Evolutionary conservation across 1,284 basidiomycete genomes (phyloP), one percentile per base, ranked within the genome.

Genomic region (Neonothopanus nambi): DNA sequence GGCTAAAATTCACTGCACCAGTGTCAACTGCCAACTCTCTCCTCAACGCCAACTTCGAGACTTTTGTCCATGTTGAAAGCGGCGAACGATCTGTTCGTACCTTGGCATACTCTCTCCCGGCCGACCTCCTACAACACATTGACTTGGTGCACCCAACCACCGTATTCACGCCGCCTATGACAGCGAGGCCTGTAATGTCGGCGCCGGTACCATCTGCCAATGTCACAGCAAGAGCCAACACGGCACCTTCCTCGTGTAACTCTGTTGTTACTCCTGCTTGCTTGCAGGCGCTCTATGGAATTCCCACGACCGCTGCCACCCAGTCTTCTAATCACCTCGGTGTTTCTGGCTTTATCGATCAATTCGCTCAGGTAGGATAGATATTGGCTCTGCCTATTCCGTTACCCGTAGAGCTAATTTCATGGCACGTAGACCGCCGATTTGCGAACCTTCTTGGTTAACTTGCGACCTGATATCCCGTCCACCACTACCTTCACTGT

Each of bases 101-200:
- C 1, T 65, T 76, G 18, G 63, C 68, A 3, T 77, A 76, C 65
- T 76, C 74, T 4, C 64, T 78, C 38, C 76, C 76, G 1, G 57
- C 62, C 0, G 66, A 67, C 41, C 63, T 77, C 5, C 52, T 67
- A 43, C 65, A 64, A 11, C 71, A 75, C 53, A 61, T 78, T 35
- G 66, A 71, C 15, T 63, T 75, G 15, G 64, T 78, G 12, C 72
- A 75, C 53, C 76, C 76, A 2, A 75, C 74, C 0, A 65, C 63
- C n/a, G 55, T 58, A 56, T 64, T 59, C 40, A 55, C 45, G n/a
- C 47, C 45, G 24, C 55, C 57, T 2, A 33, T 61, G 30, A 48
- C 52, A 28, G 54, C 55, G 13, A 38, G 18, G 1, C 63, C 59
- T 17, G 41, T 53, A 38, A 55, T 59, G 37, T 59, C 54, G 20